These are phyloP conservation scores for Lagerstroemia speciosa DNA, from an alignment of 345 rosid species.

Conservation along the genomic window DNA sequence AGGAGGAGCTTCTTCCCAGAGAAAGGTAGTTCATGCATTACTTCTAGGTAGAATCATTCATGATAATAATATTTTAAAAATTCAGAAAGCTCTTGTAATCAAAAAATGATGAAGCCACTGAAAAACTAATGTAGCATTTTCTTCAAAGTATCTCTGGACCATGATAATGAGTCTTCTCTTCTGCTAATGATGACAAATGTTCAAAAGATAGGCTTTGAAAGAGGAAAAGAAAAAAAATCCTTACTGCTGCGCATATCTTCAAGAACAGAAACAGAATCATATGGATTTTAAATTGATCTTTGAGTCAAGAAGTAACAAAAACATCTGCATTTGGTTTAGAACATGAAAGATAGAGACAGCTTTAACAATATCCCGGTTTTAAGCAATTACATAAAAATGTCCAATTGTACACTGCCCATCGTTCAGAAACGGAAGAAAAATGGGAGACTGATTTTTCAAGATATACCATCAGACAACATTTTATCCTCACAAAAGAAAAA, in stretches of 20 bases:
- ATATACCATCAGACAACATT: background rate
- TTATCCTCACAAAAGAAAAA: background rate
- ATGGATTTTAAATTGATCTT: background rate
- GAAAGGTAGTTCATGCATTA: background rate
- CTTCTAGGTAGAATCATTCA: background rate
- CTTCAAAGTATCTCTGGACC: background rate
- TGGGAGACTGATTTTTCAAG: background rate
- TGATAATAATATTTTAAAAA: no score
- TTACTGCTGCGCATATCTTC: background rate
- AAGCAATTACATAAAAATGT: background rate
- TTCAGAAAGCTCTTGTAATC: background rate
- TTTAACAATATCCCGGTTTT: background rate
- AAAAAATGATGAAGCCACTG: background rate
- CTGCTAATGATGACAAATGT: background rate
- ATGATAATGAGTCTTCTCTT: no score
- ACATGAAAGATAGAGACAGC: background rate
- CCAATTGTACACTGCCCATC: background rate
- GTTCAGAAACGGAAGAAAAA: background rate
- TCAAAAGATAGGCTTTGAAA: background rate
- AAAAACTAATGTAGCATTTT: no score
- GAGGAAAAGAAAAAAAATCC: background rate
- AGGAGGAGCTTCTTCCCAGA: background rate
- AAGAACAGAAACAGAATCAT: background rate
- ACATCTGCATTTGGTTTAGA: background rate
- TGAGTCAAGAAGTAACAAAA: background rate